phyloP scores from a whole-genome alignment of 148 eudicot species.

The Chenopodium berlandieri region DNA sequence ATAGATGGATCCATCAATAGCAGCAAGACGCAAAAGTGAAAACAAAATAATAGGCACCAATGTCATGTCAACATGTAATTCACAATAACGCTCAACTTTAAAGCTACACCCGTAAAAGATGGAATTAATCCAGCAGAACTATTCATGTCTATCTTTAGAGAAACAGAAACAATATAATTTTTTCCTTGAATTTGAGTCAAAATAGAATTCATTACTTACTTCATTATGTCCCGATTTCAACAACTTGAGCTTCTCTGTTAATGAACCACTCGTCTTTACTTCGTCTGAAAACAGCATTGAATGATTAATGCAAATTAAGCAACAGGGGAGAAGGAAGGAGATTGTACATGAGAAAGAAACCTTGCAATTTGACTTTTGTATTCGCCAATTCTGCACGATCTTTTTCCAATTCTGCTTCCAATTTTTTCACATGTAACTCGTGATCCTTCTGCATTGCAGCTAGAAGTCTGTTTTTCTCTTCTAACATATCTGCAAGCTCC shows the following conservation, averaged over 20 bases:
- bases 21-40: background rate
- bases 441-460: constrained; percentile 56
- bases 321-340: background rate
- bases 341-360: constrained; percentile 30
- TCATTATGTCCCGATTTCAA: constrained; percentile 53
- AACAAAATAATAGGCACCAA: background rate
- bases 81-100: background rate
- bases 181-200: background rate
- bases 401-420: constrained; percentile 54
- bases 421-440: constrained; percentile 57
- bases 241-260: constrained; percentile 56
- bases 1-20: background rate
- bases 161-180: background rate
- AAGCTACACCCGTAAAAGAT: background rate
- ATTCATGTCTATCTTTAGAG: background rate
- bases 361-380: constrained; percentile 57
- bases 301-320: constrained; percentile 12
- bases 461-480: constrained; percentile 69
- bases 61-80: background rate
- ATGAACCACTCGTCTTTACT: constrained; percentile 51
- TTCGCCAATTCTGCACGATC: constrained; percentile 52
- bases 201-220: constrained; percentile 48
- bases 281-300: constrained; percentile 54
- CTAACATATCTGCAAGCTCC: constrained; percentile 84
- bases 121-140: background rate